phyloP scores from a whole-genome alignment of 805 yeast species.

The Komagataella populi region DNA sequence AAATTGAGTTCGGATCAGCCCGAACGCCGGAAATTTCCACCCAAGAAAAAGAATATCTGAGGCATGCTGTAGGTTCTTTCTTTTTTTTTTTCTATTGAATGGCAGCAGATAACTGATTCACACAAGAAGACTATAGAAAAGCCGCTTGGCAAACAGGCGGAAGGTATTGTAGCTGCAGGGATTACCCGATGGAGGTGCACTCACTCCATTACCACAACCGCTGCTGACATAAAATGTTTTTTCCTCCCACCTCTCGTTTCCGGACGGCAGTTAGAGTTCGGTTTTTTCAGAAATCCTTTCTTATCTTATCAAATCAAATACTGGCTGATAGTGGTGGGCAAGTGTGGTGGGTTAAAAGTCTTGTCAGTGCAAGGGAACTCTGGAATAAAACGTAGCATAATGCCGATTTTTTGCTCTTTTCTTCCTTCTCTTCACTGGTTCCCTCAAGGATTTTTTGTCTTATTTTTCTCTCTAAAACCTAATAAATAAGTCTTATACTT shows the following conservation, averaged over 20 bases:
- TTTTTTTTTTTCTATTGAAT: too few relatives aligned
- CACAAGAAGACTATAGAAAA: not conserved
- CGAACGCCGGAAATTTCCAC: not conserved
- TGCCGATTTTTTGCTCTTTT: not conserved
- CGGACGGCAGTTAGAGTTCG: not conserved
- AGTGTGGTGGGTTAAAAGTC: too few relatives aligned
- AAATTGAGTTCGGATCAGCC: not conserved
- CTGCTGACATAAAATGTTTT: too few relatives aligned
- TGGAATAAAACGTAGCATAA: not conserved
- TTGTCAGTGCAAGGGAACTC: not conserved
- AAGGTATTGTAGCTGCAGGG: not conserved
- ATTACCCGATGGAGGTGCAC: not conserved
- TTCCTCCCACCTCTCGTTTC: not conserved
- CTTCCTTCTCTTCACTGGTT: not conserved
- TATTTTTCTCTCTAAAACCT: not conserved
- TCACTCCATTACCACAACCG: too few relatives aligned
- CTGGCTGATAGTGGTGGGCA: not conserved
- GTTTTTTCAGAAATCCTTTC: too few relatives aligned
- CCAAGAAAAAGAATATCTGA: too few relatives aligned
- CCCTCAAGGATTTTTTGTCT: not conserved
- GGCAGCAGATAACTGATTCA: not conserved
- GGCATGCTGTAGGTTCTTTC: too few relatives aligned
- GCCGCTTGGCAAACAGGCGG: not conserved
- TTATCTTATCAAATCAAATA: not conserved
- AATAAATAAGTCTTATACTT: not conserved